Evolutionary conservation across 192 early-diverging fungal genomes (phyloP).

Genomic region (Bifiguratus adelaidae): DNA sequence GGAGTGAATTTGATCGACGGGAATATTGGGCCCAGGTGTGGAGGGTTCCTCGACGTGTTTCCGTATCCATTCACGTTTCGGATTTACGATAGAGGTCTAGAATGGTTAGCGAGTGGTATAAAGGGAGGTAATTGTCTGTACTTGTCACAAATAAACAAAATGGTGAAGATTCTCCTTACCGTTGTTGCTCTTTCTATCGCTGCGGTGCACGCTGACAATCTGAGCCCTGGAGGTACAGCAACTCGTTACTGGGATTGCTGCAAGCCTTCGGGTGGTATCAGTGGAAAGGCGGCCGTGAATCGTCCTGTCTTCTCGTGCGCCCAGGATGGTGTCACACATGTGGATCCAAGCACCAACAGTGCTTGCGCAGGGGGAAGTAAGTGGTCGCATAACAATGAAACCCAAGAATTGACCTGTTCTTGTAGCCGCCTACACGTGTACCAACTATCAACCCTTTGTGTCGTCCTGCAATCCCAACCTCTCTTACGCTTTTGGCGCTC

Average conservation of each 20-base stretch:
- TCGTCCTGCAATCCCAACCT: constrained; percentile 11
- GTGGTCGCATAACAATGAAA: not conserved
- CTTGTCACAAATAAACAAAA: too few species aligned
- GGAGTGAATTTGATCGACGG: too few species aligned
- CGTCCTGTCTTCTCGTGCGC: constrained; percentile 9
- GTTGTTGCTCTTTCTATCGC: too few species aligned
- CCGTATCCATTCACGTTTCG: too few species aligned
- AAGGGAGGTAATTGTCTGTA: too few species aligned
- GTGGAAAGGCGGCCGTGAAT: constrained; percentile 8
- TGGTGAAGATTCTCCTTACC: too few species aligned
- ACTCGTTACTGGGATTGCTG: constrained; percentile 17
- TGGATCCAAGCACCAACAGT: constrained; percentile 3
- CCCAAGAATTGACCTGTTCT: not conserved
- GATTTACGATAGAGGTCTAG: too few species aligned
- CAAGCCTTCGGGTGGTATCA: constrained; percentile 8
- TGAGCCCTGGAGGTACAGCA: too few species aligned
- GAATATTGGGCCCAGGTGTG: too few species aligned
- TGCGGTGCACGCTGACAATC: too few species aligned
- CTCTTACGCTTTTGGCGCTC: constrained; percentile 17
- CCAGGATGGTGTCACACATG: constrained; percentile 4
- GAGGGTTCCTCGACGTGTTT: too few species aligned
- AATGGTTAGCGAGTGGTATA: too few species aligned
- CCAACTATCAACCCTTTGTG: constrained; percentile 12
- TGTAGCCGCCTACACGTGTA: constrained; percentile 11
- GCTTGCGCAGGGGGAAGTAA: constrained; percentile 7